Base-by-base conservation (phyloP, 2,329 filamentous ascomycete genomes). In the Calycina herbarum region DNA sequence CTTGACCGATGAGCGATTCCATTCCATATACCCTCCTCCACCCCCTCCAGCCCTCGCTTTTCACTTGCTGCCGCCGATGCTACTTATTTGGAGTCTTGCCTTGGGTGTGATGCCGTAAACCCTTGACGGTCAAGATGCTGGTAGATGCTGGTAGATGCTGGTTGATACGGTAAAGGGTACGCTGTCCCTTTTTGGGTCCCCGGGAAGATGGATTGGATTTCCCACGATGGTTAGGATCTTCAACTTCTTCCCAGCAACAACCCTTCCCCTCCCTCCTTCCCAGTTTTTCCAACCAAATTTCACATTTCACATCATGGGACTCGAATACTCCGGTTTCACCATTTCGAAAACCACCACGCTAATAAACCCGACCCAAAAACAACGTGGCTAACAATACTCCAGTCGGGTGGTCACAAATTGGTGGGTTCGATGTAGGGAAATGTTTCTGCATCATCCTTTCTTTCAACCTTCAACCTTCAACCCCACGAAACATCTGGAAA, bases 251-350 rank as follows among this genome's bases (percentile, higher is more conserved):
- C 35, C 24, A 57, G 27, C 54, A 33, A 57, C 27, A 29, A 57
- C 54, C 54, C 54, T 57, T n/a, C 54, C 15, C 54, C 7, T 20
- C 31, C 42, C 42, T 15, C 42, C 54, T n/a, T 17, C 27, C 13
- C 10, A 17, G 15, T 35, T 57, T 33, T 24, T 17, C 54, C 54
- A 20, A 27, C 54, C 20, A 33, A 29, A 29, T 35, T 31, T 20
- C 27, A 57, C 11, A 15, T 7, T 33, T 29, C 54, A 35, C 27
- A 35, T 57, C 54, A 57, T 57, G 54, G 54, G 54, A 57, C 27
- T 57, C 33, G 54, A 35, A 35, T 13, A 15, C 27, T 57, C 54
- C 27, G 54, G 54, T 31, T 57, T 57, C 54, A 57, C 11, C 54
- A 51, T 20, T 48, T 48, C 6, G 45, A 24, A n/a, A 20, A 20